A percentile compares a stretch with the other conserved stretches of the same genome.
Evolutionary conservation across 2,329 filamentous ascomycete genomes (phyloP).

Genomic region (Fusarium sp.): DNA sequence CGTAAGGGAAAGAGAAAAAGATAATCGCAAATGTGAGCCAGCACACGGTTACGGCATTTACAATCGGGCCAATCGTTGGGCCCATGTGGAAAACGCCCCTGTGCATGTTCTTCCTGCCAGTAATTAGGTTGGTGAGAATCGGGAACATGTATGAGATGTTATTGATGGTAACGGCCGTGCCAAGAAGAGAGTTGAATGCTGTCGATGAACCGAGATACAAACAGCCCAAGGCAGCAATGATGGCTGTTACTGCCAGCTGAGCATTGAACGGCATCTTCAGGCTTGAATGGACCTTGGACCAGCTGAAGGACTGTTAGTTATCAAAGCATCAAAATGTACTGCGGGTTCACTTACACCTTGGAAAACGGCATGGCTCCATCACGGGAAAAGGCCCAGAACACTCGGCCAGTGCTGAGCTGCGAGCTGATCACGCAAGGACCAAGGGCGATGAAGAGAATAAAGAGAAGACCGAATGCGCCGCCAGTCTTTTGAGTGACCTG

Average conservation of each 20-base stretch:
- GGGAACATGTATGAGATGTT: conserved; percentile 15
- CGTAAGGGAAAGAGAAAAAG: conserved; percentile 13
- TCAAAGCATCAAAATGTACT: too few species aligned
- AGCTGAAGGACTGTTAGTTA: background rate
- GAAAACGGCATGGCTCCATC: background rate
- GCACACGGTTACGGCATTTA: background rate
- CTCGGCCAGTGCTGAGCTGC: conserved; percentile 3
- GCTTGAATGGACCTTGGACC: conserved; percentile 4
- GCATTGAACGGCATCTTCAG: conserved; percentile 10
- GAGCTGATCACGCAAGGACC: conserved; percentile 9
- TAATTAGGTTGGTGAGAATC: background rate
- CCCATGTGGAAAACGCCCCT: conserved; percentile 12
- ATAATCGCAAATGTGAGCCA: conserved; percentile 8
- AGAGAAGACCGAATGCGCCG: background rate
- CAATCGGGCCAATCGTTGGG: background rate
- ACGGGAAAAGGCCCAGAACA: conserved; percentile 17
- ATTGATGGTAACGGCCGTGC: conserved; percentile 5
- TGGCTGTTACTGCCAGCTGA: background rate
- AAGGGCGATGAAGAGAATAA: background rate
- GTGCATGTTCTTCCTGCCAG: conserved; percentile 12
- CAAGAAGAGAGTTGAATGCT: conserved; percentile 12
- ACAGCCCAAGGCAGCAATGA: conserved; percentile 4
- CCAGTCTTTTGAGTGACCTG: conserved; percentile 4
- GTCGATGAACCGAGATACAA: conserved; percentile 11
- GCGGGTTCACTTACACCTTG: background rate